Conservation (phyloP, 2,329 filamentous ascomycete genomes). For the Fusarium heterosporum region DNA sequence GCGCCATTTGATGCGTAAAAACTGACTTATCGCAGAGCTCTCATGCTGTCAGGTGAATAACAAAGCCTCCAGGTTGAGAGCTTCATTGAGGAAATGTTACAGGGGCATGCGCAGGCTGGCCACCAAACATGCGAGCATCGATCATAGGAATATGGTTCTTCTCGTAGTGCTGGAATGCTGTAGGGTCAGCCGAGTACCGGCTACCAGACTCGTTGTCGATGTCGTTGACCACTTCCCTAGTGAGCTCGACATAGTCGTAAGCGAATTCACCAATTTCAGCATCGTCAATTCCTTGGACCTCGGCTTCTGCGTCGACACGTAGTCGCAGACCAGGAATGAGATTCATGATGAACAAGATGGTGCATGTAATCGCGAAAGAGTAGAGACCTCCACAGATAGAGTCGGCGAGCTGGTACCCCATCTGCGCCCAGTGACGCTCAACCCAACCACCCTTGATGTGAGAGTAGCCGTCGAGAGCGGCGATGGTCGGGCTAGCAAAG, state of each 20-base stretch:
- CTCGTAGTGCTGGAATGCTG: slow-evolving; percentile 58
- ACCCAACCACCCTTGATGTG: slow-evolving; percentile 82
- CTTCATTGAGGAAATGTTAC: slow-evolving; percentile 42
- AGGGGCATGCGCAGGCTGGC: slow-evolving; percentile 42
- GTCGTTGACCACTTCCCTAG: slow-evolving; percentile 65
- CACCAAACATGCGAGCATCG: slow-evolving; percentile 57
- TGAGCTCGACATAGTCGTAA: slow-evolving; percentile 93
- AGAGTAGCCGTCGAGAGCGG: slow-evolving; percentile 78
- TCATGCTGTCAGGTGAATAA: neutral
- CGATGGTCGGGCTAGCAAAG: slow-evolving; percentile 88
- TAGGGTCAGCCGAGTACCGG: slow-evolving; percentile 57
- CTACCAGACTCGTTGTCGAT: slow-evolving; percentile 58
- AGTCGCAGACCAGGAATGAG: slow-evolving; percentile 80
- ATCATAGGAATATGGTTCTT: slow-evolving; percentile 64
- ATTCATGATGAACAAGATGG: slow-evolving; percentile 85
- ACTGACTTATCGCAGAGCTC: slow-evolving; percentile 14
- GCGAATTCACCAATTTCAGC: slow-evolving; percentile 93
- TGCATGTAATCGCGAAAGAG: slow-evolving; percentile 80
- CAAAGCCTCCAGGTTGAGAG: neutral
- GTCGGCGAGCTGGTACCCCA: slow-evolving; percentile 86
- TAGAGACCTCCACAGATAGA: slow-evolving; percentile 80
- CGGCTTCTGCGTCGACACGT: slow-evolving; percentile 79
- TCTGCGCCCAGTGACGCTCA: slow-evolving; percentile 84
- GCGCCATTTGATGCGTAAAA: slow-evolving; percentile 43
- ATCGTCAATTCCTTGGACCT: slow-evolving; percentile 88